Conservation (phyloP, 2,329 filamentous ascomycete species). For the Spiromastix sp. region DNA sequence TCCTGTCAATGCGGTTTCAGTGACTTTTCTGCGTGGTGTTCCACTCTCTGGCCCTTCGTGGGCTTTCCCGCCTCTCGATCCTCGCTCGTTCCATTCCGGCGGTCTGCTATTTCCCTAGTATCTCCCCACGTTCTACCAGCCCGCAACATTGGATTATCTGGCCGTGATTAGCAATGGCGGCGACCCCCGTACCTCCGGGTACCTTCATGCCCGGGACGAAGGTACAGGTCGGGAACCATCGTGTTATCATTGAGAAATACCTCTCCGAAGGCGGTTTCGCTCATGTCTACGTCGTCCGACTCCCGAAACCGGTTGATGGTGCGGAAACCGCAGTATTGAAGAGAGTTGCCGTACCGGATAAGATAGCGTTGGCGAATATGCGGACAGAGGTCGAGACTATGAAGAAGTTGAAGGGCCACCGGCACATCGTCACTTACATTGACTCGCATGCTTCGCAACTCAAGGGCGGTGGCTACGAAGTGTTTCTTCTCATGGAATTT, state of each 20-base stretch:
- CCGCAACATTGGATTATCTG: too few relatives aligned
- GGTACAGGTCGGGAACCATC: slow-evolving; percentile 87
- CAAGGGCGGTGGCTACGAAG: slow-evolving; percentile 87
- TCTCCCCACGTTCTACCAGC: too few relatives aligned
- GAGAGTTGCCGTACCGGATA: slow-evolving; percentile 91
- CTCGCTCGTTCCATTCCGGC: not conserved
- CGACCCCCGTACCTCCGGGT: slow-evolving; percentile 50
- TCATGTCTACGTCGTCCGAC: slow-evolving; percentile 91
- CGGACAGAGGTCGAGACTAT: slow-evolving; percentile 98
- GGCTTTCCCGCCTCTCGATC: not conserved
- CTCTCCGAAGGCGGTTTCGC: slow-evolving; percentile 97
- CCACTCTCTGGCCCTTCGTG: slow-evolving; percentile 4
- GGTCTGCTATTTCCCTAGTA: not conserved
- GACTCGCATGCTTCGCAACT: slow-evolving; percentile 96
- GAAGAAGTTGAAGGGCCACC: slow-evolving; percentile 97
- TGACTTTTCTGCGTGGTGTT: slow-evolving; percentile 1
- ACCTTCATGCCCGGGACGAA: slow-evolving; percentile 92
- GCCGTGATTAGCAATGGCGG: slow-evolving; percentile 27
- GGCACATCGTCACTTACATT: slow-evolving; percentile 93
- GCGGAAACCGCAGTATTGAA: slow-evolving; percentile 80
- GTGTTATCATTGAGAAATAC: slow-evolving; percentile 92
- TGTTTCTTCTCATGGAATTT: slow-evolving; percentile 97
- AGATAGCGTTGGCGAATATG: slow-evolving; percentile 89
- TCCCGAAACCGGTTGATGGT: slow-evolving; percentile 66
- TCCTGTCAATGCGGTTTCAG: slow-evolving; percentile 5